Conservation (phyloP, 1,139 yeast species). For the Saccharomycopsis hybrid region DNA sequence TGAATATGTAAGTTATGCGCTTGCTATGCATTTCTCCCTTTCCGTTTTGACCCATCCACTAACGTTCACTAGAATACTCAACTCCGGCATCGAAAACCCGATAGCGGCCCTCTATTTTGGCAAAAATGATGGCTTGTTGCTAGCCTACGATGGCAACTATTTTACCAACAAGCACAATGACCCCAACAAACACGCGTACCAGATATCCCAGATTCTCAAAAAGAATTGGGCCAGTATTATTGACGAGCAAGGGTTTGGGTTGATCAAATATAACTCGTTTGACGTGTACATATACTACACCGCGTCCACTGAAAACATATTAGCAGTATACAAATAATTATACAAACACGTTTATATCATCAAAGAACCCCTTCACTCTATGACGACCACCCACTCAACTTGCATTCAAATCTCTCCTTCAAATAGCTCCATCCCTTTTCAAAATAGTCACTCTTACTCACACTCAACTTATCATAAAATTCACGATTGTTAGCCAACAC, state of each 20-base stretch:
- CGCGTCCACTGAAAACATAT: background rate
- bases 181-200: conserved; percentile 12
- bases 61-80: no score
- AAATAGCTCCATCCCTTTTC: conserved; percentile 76
- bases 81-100: background rate
- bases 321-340: conserved; percentile 14
- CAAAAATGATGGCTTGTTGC: conserved; percentile 10
- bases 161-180: conserved; percentile 2
- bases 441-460: conserved; percentile 71
- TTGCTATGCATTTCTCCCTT: no score
- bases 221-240: conserved; percentile 1
- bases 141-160: conserved; percentile 5
- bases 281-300: conserved; percentile 7
- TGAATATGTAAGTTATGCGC: no score
- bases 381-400: conserved; percentile 28
- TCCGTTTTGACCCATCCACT: no score
- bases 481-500: conserved; percentile 45
- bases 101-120: conserved; percentile 9
- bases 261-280: conserved; percentile 7
- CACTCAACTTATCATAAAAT: conserved; percentile 46
- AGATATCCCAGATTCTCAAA: conserved; percentile 8
- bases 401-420: conserved; percentile 58
- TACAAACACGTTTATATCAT: no score
- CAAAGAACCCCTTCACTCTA: no score
- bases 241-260: conserved; percentile 13